Conservation (phyloP, 371 early-diverging fungal species). For the Saksenaea oblongispora region DNA sequence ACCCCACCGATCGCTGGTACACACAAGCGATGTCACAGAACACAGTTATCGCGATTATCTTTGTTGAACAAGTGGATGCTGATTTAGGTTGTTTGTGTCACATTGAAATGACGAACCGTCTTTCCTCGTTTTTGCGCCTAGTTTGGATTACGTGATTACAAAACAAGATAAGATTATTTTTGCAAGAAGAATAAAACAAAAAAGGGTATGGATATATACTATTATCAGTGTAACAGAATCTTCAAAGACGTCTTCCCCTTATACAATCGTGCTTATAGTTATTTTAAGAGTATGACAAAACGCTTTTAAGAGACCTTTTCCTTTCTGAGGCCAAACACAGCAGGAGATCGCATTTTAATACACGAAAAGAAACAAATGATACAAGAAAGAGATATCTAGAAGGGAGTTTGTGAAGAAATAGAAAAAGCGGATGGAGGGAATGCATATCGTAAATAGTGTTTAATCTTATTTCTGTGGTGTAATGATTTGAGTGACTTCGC, state of each 20-base stretch:
- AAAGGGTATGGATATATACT: not conserved
- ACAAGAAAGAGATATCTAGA: conserved; percentile 3
- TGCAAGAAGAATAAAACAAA: not conserved
- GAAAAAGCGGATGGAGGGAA: not conserved
- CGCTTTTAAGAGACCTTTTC: not conserved
- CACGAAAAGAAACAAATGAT: conserved; percentile 2
- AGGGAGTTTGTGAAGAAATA: too few species aligned
- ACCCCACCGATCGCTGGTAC: not conserved
- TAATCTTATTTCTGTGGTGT: conserved; percentile 17
- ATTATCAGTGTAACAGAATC: not conserved
- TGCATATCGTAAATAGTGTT: not conserved
- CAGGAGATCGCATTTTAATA: not conserved
- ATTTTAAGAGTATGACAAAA: conserved; percentile 4
- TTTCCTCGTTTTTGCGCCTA: not conserved
- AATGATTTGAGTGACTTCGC: conserved; percentile 23
- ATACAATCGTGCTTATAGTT: not conserved
- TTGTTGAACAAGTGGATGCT: not conserved
- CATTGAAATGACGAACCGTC: not conserved
- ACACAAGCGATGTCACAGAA: not conserved
- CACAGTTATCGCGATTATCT: conserved; percentile 5
- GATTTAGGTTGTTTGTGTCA: not conserved
- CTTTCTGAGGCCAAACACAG: conserved; percentile 3
- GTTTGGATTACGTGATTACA: not conserved
- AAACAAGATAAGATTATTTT: not conserved
- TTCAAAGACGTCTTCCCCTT: not conserved